Evolutionary conservation across 169 alveolate genomes (phyloP), one percentile per base, ranked within the genome.

Genomic region (Plasmodium blacklocki): DNA sequence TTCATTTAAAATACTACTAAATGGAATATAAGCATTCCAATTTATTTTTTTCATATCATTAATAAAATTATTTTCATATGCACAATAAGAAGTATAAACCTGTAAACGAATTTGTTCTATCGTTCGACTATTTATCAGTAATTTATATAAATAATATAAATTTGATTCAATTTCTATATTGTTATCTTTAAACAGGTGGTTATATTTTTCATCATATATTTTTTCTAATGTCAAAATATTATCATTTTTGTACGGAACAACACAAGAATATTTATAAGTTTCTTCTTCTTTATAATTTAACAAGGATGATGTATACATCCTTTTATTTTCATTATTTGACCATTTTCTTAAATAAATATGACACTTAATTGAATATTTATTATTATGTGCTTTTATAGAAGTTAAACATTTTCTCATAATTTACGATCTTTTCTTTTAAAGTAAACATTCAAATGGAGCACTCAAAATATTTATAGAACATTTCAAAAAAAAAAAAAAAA

Each of bases 241-340:
- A 63, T 83, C 91, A 72, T 68, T 68, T 63, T 83, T 83, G 32
- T 83, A 70, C 7, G 91, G 91, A 26, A 83, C 91, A 32, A 83
- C n/a, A 26, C 91, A 83, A 7, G 64, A 72, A 32, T 83, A 83
- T 50, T 83, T 83, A 62, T 83, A 60, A 43, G 47, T 62, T 45
- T 56, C 58, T 45, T 68, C 85, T 15, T 58, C 72, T 49, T 56
- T 56, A 54, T 50, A 45, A 19, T 15, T 43, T 83, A 62, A 58
- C 29, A 64, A 39, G 50, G n/a, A n/a, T 8, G n/a, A 15, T 9
- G 9, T 12, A 50, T 26, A n/a, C 45, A 32, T 32, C 45, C 64
- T 56, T 15, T 15, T 56, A 62, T 19, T 63, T 21, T 54, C 14
- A 26, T 2, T 14, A 3, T 29, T 45, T 9, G 18, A 1, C 49